A percentile compares a stretch with the other conserved stretches of the same genome.
phyloP scores from a whole-genome alignment of 345 rosid species.

The Eucalyptus marginata region DNA sequence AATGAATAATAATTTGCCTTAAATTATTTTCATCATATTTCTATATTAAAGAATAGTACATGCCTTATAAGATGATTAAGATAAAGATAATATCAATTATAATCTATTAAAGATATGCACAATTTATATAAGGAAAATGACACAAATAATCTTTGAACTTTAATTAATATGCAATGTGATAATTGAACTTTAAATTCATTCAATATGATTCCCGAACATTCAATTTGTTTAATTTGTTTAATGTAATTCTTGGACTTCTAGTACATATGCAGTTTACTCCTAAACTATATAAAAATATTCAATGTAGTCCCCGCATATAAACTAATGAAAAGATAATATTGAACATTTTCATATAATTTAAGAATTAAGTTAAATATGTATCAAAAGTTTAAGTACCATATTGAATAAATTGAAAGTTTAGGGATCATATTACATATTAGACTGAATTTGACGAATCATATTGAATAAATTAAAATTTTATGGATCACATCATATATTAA shows the following conservation, averaged over 20 bases:
- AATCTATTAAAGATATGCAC: background rate
- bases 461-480: accelerated
- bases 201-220: accelerated
- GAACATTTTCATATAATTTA: accelerated
- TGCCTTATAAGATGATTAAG: background rate
- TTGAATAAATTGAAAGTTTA: accelerated
- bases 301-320: too few relatives aligned
- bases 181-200: accelerated
- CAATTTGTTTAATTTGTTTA: too few relatives aligned
- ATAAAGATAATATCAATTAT: background rate
- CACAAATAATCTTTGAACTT: too few relatives aligned
- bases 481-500: accelerated
- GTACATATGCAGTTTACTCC: accelerated
- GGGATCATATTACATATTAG: accelerated
- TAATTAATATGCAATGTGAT: accelerated
- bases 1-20: background rate
- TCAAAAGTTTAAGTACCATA: accelerated
- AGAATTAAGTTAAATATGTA: too few relatives aligned
- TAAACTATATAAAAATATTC: too few relatives aligned
- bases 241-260: accelerated
- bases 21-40: too few relatives aligned
- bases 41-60: background rate
- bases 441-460: accelerated
- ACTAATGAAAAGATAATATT: accelerated
- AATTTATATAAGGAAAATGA: too few relatives aligned